A percentile compares a stretch with the other conserved stretches of the same genome.
These are phyloP conservation scores for Dentipellis sp. DNA, from an alignment of 768 basidiomycete species.

Conservation along the genomic window DNA sequence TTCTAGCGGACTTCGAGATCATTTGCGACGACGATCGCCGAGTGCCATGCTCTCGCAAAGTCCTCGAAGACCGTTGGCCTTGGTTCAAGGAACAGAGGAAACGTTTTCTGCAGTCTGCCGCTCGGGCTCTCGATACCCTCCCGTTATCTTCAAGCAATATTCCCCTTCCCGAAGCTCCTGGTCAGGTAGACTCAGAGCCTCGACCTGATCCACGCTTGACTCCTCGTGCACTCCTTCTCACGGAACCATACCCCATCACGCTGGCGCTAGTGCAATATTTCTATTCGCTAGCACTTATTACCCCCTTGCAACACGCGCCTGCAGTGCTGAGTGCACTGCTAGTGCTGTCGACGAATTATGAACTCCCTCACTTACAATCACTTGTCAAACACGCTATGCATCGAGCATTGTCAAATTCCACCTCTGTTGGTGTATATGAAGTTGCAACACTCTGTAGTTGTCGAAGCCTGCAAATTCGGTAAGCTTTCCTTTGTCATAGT, in stretches of 20 bases:
- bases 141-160: conserved; percentile 55
- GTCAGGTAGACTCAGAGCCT: conserved; percentile 35
- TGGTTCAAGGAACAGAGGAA: conserved; percentile 81
- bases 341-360: conserved; percentile 76
- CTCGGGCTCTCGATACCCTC: conserved; percentile 44
- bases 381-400: conserved; percentile 96
- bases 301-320: conserved; percentile 85
- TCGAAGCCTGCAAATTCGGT: conserved; percentile 85
- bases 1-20: conserved; percentile 87
- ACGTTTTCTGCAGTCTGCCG: conserved; percentile 49
- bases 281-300: conserved; percentile 78
- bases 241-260: conserved; percentile 84
- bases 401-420: conserved; percentile 70
- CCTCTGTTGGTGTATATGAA: conserved; percentile 89
- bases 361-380: conserved; percentile 60
- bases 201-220: conserved; percentile 74
- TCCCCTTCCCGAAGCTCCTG: conserved; percentile 51
- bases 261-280: conserved; percentile 91
- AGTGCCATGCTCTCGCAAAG: conserved; percentile 70
- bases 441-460: conserved; percentile 89
- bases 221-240: conserved; percentile 69
- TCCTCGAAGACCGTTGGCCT: conserved; percentile 89
- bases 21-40: conserved; percentile 85
- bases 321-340: conserved; percentile 84
- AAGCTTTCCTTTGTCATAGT: conserved; percentile 19